Percentiles rank a stretch among this genome's conserved stretches.
Evolutionary conservation across 2,329 filamentous ascomycete species (phyloP).

Genomic region (Graphilbum fragrans): DNA sequence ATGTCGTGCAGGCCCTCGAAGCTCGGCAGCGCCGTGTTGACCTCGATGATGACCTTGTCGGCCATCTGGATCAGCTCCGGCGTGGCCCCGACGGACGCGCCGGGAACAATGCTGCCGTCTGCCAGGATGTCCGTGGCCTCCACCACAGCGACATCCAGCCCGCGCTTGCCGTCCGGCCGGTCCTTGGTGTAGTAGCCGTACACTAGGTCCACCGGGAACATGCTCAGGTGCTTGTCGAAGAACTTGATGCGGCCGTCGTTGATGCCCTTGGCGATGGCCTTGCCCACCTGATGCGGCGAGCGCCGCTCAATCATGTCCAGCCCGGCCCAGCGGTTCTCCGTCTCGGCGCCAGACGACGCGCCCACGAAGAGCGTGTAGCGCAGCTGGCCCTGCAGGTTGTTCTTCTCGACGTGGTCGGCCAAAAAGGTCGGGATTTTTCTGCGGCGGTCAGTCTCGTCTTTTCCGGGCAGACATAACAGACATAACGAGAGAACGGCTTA

Average conservation of each 20-base stretch:
- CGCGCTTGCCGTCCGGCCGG: slow-evolving; percentile 57
- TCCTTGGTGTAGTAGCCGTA: slow-evolving; percentile 82
- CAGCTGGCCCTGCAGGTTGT: slow-evolving; percentile 69
- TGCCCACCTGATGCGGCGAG: slow-evolving; percentile 79
- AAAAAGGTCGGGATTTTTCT: slow-evolving; percentile 76
- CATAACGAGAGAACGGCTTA: slow-evolving; percentile 26
- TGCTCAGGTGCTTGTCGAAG: slow-evolving; percentile 87
- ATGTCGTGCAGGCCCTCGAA: slow-evolving; percentile 88
- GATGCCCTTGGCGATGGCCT: slow-evolving; percentile 81
- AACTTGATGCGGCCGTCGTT: slow-evolving; percentile 83
- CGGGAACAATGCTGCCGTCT: slow-evolving; percentile 79
- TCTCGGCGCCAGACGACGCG: slow-evolving; percentile 80
- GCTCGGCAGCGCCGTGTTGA: slow-evolving; percentile 75
- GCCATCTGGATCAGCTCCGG: slow-evolving; percentile 84
- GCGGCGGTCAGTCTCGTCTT: no score
- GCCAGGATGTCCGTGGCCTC: slow-evolving; percentile 81
- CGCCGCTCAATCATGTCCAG: slow-evolving; percentile 84
- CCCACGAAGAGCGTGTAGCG: slow-evolving; percentile 83
- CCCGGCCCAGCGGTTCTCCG: slow-evolving; percentile 81
- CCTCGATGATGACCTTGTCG: slow-evolving; percentile 87
- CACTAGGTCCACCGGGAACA: slow-evolving; percentile 81
- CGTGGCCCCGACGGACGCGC: slow-evolving; percentile 73
- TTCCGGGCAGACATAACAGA: not conserved
- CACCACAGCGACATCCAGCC: slow-evolving; percentile 72
- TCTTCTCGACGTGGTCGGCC: slow-evolving; percentile 81